phyloP scores from a whole-genome alignment of 129 eudicot genomes.

The Flaveria trinervia region DNA sequence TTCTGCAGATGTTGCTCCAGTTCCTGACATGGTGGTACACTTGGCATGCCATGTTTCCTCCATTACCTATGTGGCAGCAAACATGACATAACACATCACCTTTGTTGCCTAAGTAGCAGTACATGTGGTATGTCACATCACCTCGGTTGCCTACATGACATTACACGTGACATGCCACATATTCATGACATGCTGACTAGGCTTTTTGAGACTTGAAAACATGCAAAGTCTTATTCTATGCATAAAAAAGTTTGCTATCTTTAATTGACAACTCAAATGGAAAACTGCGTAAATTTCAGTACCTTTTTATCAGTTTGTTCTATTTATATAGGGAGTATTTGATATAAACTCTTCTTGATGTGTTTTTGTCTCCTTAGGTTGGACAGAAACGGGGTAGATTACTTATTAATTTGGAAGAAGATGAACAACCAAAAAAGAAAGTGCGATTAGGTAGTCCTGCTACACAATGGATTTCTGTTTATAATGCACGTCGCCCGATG shows the following conservation, averaged over 20 bases:
- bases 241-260: not conserved
- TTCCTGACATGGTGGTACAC: not conserved
- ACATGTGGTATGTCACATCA: not conserved
- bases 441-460: conserved; percentile 94
- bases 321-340: not conserved
- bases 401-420: conserved; percentile 92
- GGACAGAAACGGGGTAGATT: conserved; percentile 93
- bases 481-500: conserved; percentile 97
- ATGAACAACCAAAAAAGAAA: conserved; percentile 97
- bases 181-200: not conserved
- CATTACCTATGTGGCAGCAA: not conserved
- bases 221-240: not conserved
- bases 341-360: conserved; percentile 1
- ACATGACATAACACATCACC: not conserved
- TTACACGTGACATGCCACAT: not conserved
- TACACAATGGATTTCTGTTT: conserved; percentile 96
- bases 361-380: conserved; percentile 51
- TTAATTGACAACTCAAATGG: not conserved
- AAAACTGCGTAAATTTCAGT: not conserved
- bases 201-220: not conserved
- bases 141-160: not conserved
- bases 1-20: not conserved
- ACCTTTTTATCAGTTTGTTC: not conserved
- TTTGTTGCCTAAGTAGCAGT: not conserved
- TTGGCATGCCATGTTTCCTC: not conserved